Conservation (phyloP, 768 basidiomycete species). For the Astraeus odoratus region DNA sequence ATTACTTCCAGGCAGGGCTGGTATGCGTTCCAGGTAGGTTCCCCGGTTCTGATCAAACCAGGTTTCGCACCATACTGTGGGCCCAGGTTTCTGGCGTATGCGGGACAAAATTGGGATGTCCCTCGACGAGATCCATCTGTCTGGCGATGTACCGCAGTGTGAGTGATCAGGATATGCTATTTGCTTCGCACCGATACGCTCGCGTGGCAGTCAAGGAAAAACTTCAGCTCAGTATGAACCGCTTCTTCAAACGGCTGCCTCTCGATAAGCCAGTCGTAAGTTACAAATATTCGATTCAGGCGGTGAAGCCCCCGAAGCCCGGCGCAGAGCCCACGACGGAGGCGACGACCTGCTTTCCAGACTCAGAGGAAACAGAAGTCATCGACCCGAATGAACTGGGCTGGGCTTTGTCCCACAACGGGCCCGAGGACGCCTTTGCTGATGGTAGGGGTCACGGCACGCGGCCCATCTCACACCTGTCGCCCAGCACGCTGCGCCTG, state of each 20-base stretch:
- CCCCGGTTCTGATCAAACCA: neutral
- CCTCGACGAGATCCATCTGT: conserved; percentile 64
- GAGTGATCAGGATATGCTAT: no score
- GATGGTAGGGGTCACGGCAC: conserved; percentile 24
- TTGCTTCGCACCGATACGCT: conserved; percentile 1
- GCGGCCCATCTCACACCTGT: conserved; percentile 13
- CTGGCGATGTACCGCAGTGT: conserved; percentile 71
- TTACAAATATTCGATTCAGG: conserved; percentile 56
- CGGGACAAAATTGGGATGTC: conserved; percentile 68
- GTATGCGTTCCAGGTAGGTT: conserved; percentile 55
- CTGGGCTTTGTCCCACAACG: conserved; percentile 53
- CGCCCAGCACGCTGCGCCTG: conserved; percentile 42
- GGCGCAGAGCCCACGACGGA: conserved; percentile 8
- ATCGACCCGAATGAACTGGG: conserved; percentile 62
- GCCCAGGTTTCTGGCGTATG: conserved; percentile 70
- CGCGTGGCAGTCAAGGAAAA: conserved; percentile 44
- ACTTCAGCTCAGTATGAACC: conserved; percentile 55
- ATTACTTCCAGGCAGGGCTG: conserved; percentile 71
- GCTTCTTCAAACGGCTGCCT: conserved; percentile 62
- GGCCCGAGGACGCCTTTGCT: conserved; percentile 41
- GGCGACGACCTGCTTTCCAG: conserved; percentile 2
- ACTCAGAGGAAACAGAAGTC: conserved; percentile 8
- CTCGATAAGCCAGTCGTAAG: conserved; percentile 65
- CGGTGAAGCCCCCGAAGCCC: conserved; percentile 27
- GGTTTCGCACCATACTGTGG: neutral